Evolutionary conservation across 2,329 filamentous ascomycete species (phyloP).

Genomic region (Phaeosphaeriaceae sp.): DNA sequence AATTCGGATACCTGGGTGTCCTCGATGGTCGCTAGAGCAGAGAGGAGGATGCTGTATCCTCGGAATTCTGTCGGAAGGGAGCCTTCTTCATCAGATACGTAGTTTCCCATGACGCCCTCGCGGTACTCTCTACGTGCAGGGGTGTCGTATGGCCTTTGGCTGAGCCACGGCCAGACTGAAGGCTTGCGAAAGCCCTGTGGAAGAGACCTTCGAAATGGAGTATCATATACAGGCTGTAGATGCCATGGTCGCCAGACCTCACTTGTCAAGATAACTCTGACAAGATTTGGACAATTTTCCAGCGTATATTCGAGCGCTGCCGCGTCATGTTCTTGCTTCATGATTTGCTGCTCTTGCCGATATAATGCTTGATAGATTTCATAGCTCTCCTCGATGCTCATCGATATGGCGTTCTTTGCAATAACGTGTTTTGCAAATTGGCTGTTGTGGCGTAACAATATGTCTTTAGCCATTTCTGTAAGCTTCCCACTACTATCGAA

Average conservation of each 20-base stretch:
- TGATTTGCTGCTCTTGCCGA: constrained; percentile 40
- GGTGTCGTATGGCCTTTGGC: constrained; percentile 15
- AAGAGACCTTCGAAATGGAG: constrained; percentile 53
- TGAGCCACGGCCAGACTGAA: constrained; percentile 43
- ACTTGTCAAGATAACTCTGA: constrained; percentile 50
- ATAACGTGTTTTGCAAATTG: constrained; percentile 19
- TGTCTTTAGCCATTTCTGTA: constrained; percentile 22
- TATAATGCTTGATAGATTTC: constrained; percentile 43
- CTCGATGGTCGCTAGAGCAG: constrained; percentile 28
- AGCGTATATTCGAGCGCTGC: constrained; percentile 45
- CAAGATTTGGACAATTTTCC: constrained; percentile 45
- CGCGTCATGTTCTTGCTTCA: constrained; percentile 35
- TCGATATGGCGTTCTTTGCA: constrained; percentile 19
- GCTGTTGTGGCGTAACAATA: constrained; percentile 20
- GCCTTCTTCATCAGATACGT: neutral
- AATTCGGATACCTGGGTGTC: constrained; percentile 45
- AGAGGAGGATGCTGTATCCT: constrained; percentile 39
- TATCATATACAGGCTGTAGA: constrained; percentile 50
- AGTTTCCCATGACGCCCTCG: neutral
- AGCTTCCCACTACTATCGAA: constrained; percentile 17
- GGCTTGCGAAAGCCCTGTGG: constrained; percentile 51
- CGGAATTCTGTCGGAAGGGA: constrained; percentile 30
- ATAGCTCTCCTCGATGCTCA: constrained; percentile 33
- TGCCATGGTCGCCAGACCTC: constrained; percentile 48
- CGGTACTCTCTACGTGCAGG: neutral